Evolutionary conservation across 129 eudicot genomes (phyloP).

Genomic region (Flaveria sonorensis): DNA sequence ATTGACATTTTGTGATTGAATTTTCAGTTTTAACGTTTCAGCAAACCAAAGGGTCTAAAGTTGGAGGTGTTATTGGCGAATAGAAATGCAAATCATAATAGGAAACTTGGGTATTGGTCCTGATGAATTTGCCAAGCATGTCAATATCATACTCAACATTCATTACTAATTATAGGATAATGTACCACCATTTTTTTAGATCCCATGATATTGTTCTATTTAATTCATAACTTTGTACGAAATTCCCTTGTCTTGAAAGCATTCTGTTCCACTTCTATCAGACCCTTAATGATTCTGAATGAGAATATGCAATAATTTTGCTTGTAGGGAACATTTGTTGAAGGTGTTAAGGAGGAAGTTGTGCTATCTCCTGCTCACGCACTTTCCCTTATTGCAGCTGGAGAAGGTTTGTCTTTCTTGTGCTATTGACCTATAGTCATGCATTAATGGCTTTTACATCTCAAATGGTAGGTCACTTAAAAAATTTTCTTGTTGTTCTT

Average conservation of each 20-base stretch:
- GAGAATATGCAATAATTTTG: conserved; percentile 16
- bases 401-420: conserved; percentile 66
- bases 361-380: conserved; percentile 98
- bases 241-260: conserved; percentile 15
- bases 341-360: conserved; percentile 97
- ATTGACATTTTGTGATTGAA: neutral
- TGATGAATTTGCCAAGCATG: conserved; percentile 7
- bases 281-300: conserved; percentile 20
- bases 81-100: conserved; percentile 3
- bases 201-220: conserved; percentile 6
- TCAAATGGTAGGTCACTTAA: conserved; percentile 5
- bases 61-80: neutral
- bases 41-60: neutral
- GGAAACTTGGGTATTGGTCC: neutral
- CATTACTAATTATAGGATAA: neutral
- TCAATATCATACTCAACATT: conserved; percentile 2
- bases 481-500: conserved; percentile 26
- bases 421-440: conserved; percentile 8
- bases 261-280: conserved; percentile 8
- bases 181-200: neutral
- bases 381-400: conserved; percentile 94
- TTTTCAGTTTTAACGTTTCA: neutral
- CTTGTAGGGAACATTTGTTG: conserved; percentile 86
- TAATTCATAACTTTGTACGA: conserved; percentile 4
- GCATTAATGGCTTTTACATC: conserved; percentile 7